Conservation (phyloP, 306 rosid genomes). For the Chamaecrista fasciculata region DNA sequence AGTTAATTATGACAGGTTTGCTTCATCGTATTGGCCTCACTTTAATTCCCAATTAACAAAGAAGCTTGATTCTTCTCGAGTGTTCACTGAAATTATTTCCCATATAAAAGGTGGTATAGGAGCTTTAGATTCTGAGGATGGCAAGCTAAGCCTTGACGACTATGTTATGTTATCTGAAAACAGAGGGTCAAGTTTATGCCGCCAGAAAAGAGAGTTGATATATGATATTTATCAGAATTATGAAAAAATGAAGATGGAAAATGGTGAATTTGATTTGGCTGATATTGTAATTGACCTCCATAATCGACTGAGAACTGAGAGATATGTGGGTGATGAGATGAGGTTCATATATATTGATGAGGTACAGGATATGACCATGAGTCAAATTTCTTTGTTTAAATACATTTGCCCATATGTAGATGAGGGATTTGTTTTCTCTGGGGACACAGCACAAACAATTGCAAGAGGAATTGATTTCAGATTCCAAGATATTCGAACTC, state of each 20-base stretch:
- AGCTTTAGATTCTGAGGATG: constrained; percentile 30
- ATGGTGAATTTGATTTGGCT: constrained; percentile 59
- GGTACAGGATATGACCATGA: constrained; percentile 71
- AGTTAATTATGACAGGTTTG: constrained; percentile 59
- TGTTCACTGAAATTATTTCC: constrained; percentile 69
- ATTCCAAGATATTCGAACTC: constrained; percentile 57
- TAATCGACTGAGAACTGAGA: constrained; percentile 33
- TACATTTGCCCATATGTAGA: constrained; percentile 60
- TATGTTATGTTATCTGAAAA: constrained; percentile 40
- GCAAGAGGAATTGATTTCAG: constrained; percentile 74
- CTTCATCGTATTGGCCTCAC: constrained; percentile 65
- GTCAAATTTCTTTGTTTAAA: constrained; percentile 61
- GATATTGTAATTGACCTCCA: constrained; percentile 71
- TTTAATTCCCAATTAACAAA: constrained; percentile 41
- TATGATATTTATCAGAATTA: constrained; percentile 52
- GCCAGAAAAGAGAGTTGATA: constrained; percentile 37
- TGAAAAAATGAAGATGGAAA: constrained; percentile 57
- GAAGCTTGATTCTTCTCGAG: constrained; percentile 48
- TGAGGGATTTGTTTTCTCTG: constrained; percentile 79
- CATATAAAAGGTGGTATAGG: constrained; percentile 62
- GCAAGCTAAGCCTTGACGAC: constrained; percentile 41
- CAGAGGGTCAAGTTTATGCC: constrained; percentile 41
- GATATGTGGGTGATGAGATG: constrained; percentile 48
- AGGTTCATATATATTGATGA: constrained; percentile 68
- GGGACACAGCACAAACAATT: constrained; percentile 74